Evolutionary conservation across 768 basidiomycete species (phyloP), one percentile per base, ranked within the genome.

Genomic region (Porphyrellus cyaneotinctus): DNA sequence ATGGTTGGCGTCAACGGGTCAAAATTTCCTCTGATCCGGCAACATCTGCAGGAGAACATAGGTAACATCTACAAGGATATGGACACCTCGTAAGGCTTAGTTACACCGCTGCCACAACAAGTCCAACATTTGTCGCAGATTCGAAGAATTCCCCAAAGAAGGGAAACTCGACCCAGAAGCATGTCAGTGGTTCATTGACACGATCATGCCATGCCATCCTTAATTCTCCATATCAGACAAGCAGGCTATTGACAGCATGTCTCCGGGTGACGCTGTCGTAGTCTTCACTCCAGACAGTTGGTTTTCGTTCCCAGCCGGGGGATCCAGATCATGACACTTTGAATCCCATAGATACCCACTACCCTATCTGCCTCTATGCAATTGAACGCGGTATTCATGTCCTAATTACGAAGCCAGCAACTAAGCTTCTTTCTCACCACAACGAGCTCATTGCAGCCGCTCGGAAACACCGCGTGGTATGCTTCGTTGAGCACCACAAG

Each of bases 401-500:
- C 45, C 82, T 95, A 36, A 80, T 95, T 55, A 97, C 94, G 39
- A 97, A 95, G 70, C 94, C 94, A 4, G 94, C 92, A 5, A 92
- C 91, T 0, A 86, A 95, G 63, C 76, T 89, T 17, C 78, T 97
- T 50, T 77, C 82, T 47, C 86, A 97, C 66, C 94, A 97, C 70
- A 83, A 81, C 54, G 79, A 80, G 28, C 78, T 95, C 44, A 83
- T 93, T 57, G 76, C 78, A 33, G 81, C 88, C 12, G 90, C 94
- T 30, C 81, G 77, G 60, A 81, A 88, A 70, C 78, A 92, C 65
- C 84, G 85, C 43, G 85, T 95, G 18, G 78, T 91, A 3, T 92
- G 90, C 70, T 92, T 90, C 66, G 93, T 95, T n/a, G 94, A 97
- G 67, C 91, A 95, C 64, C 91, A 93, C 73, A 93, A 92, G 67